These are phyloP conservation scores for Madurella fahalii DNA, from an alignment of 2,329 filamentous ascomycete species.

Conservation along the genomic window DNA sequence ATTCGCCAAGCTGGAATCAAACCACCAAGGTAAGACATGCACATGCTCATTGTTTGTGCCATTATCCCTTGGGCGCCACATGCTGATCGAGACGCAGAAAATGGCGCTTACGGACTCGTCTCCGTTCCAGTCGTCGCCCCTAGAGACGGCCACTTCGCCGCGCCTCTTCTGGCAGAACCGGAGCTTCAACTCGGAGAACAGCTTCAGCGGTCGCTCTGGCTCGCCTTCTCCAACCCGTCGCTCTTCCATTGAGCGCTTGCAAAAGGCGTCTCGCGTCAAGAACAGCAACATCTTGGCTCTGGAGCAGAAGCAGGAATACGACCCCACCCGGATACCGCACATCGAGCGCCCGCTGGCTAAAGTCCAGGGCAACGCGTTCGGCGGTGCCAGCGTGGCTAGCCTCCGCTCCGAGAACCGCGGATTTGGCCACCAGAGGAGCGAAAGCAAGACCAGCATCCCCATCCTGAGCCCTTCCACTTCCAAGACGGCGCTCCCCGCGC, in stretches of 20 bases:
- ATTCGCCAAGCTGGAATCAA: constrained; percentile 89
- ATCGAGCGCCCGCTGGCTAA: constrained; percentile 79
- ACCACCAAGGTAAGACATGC: constrained; percentile 57
- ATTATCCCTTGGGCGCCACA: not conserved
- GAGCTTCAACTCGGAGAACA: constrained; percentile 71
- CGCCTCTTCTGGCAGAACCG: constrained; percentile 88
- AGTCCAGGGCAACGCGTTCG: constrained; percentile 68
- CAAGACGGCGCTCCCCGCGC: constrained; percentile 38
- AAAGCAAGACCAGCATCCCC: constrained; percentile 60
- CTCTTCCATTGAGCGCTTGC: constrained; percentile 91
- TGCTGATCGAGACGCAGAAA: constrained; percentile 46
- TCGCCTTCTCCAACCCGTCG: constrained; percentile 72
- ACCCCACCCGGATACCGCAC: constrained; percentile 70
- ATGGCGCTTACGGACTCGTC: constrained; percentile 70
- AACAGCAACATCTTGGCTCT: constrained; percentile 97
- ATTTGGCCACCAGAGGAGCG: constrained; percentile 46
- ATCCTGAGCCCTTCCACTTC: constrained; percentile 53
- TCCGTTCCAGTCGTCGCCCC: constrained; percentile 80
- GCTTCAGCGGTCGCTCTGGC: constrained; percentile 53
- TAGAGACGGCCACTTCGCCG: constrained; percentile 65
- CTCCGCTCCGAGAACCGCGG: constrained; percentile 48
- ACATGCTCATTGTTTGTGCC: constrained; percentile 19
- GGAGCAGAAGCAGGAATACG: constrained; percentile 89
- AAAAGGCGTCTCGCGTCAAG: constrained; percentile 91
- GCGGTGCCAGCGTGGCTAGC: constrained; percentile 52